These are phyloP conservation scores for Sporothrix variecibatus DNA, from an alignment of 2,329 filamentous ascomycete genomes.

Conservation along the genomic window DNA sequence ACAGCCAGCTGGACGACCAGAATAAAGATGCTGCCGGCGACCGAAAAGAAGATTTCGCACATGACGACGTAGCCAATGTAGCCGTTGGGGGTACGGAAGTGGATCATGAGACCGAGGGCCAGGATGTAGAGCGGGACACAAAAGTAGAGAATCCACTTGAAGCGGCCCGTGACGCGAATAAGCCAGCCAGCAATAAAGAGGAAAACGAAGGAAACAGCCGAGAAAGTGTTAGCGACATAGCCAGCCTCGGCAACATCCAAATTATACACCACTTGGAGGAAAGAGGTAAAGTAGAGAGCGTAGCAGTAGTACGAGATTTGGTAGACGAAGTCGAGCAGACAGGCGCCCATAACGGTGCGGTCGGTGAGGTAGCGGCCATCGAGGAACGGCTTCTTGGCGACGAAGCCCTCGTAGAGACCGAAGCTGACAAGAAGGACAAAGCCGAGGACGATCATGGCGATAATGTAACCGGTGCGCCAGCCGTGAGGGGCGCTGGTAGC, in stretches of 20 bases:
- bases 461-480: slow-evolving; percentile 56
- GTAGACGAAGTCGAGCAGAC: slow-evolving; percentile 43
- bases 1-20: slow-evolving; percentile 20
- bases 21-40: slow-evolving; percentile 21
- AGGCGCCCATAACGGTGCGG: slow-evolving; percentile 56
- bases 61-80: slow-evolving; percentile 56
- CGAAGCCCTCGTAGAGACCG: slow-evolving; percentile 56
- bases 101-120: slow-evolving; percentile 57
- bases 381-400: slow-evolving; percentile 56
- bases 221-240: slow-evolving; percentile 49
- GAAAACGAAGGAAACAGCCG: slow-evolving; percentile 42
- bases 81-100: slow-evolving; percentile 54
- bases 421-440: slow-evolving; percentile 54
- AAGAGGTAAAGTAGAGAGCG: slow-evolving; percentile 55
- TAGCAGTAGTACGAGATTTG: slow-evolving; percentile 26
- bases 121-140: slow-evolving; percentile 57
- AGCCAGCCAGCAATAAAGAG: slow-evolving; percentile 48
- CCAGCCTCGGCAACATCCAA: slow-evolving; percentile 51
- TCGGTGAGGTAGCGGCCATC: slow-evolving; percentile 47
- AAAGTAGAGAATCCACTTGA: slow-evolving; percentile 48
- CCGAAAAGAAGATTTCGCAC: slow-evolving; percentile 53
- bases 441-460: slow-evolving; percentile 63
- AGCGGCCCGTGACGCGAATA: slow-evolving; percentile 52
- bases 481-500: slow-evolving; percentile 49
- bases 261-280: slow-evolving; percentile 55